Base-by-base conservation (phyloP, 768 basidiomycete species). In the Boletus tylopilopsis region DNA sequence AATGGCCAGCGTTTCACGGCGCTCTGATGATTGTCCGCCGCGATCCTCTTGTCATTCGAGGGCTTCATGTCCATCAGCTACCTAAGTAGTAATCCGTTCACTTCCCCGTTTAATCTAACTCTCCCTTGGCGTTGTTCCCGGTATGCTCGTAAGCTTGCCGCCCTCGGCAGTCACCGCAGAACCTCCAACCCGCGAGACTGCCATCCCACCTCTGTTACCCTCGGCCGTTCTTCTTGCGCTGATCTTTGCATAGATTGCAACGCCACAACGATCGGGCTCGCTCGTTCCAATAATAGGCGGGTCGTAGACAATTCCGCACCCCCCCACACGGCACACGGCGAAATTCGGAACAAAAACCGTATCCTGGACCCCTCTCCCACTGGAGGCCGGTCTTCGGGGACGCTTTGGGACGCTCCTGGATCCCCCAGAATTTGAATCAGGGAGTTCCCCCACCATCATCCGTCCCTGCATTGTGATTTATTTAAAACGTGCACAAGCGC, bases 1-100 rank as follows among this genome's bases (percentile, higher is more conserved):
- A 50, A 51, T 16, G 25, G 37, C 21, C 52, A 34, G 18, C 53
- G 59, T 62, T 61, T 61, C 59, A 62, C 59, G 59, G 59, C 48
- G 45, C 48, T 55, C 25, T 40, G 25, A 21, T 21, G 32, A 32
- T 55, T 44, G 37, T 62, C 60, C 58, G 58, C 58, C 58, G 58
- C 21, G 42, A 43, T 56, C n/a, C 25, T 2, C 19, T 18, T 23
- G 27, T 15, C 16, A 12, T 12, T 29, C 29, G 7, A 25, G 37
- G 22, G 42, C n/a, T n/a, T n/a, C n/a, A n/a, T n/a, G n/a, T n/a
- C n/a, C 25, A 23, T 19, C 27, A 22, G n/a, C 38, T 36, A n/a
- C 42, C 4, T 38, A 42, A 36, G 32, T 22, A 36, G 32, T 22
- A 44, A 23, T 32, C 15, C 35, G 45, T 33, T 32, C 24, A 18